Conservation (phyloP, 768 basidiomycete species). For the Filobasidium wieringae region DNA sequence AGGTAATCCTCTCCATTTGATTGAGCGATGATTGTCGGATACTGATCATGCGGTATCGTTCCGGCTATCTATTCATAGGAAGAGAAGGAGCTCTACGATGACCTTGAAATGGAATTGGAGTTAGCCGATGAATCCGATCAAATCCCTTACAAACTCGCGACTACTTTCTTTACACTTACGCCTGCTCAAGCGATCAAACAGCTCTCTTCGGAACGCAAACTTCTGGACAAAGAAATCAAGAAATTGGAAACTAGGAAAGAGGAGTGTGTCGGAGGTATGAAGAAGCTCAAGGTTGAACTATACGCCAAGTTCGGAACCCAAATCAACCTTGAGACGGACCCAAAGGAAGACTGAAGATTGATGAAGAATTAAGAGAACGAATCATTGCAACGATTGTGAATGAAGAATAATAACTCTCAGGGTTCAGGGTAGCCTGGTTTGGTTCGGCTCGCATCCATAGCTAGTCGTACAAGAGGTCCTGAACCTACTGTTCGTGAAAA, state of each 20-base stretch:
- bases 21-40: background rate
- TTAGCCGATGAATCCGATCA: slow-evolving; percentile 72
- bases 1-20: slow-evolving; percentile 44
- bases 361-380: too few species aligned
- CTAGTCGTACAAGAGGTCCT: too few species aligned
- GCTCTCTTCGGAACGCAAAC: slow-evolving; percentile 26
- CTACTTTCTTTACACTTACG: slow-evolving; percentile 71
- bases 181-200: slow-evolving; percentile 48
- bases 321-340: slow-evolving; percentile 68
- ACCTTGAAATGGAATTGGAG: slow-evolving; percentile 74
- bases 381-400: too few species aligned
- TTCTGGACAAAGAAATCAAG: slow-evolving; percentile 27
- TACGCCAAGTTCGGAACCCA: slow-evolving; percentile 89
- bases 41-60: background rate
- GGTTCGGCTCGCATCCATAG: too few species aligned
- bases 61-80: slow-evolving; percentile 49
- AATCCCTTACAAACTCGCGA: slow-evolving; percentile 82
- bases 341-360: slow-evolving; percentile 16
- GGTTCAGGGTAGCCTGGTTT: too few species aligned
- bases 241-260: slow-evolving; percentile 24
- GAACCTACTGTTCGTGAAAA: too few species aligned
- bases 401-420: too few species aligned
- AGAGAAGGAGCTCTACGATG: slow-evolving; percentile 89
- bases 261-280: slow-evolving; percentile 38
- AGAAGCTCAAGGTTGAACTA: slow-evolving; percentile 37